Base-by-base conservation (phyloP, 441 rosid genomes). In the Codiaeum variegatum region DNA sequence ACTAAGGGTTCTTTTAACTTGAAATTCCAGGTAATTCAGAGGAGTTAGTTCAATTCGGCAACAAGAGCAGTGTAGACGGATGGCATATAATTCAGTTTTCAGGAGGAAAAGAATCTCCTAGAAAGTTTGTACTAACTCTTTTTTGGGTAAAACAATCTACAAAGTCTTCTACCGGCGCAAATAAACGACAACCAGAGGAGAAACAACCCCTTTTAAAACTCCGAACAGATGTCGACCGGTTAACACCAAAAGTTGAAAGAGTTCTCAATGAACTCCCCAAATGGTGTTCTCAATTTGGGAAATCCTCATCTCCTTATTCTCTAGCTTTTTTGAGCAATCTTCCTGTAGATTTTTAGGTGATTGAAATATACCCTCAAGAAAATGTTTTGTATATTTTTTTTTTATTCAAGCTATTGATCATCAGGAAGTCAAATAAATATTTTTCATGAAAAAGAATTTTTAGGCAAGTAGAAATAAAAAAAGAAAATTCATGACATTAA, bases 51-150 rank as follows among this genome's bases (percentile, higher is more conserved):
- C 80, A 90, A 4, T 62, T 28, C 4, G 89, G 81, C 28, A 79
- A 80, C 62, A 92, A 87, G 83, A 78, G 74, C 59, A 77, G 80
- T 36, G 38, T 66, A 42, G 85, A 90, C 6, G 94, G 98, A 76
- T 95, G 98, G 98, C 96, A 89, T 81, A 78, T 77, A 15, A 87
- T 95, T 77, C 99, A 95, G 77, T 93, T 88, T 78, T 78, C 97
- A 13, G 98, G 98, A 38, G 97, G 99, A 73, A 90, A 85, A 74
- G 87, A 82, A 26, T 75, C 97, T 2, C 89, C 95, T 0, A 85
- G 84, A 2, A 84, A 65, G 68, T 92, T 92, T 74, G 82, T 86
- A 71, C 75, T 92, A 61, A 81, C 79, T 42, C 90, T 95, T 62
- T 74, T 80, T 65, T 79, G 84, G 93, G 71, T 28, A 61, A 85